Base-by-base conservation (phyloP, 2,329 filamentous ascomycete genomes). In the Neonectria hederae region DNA sequence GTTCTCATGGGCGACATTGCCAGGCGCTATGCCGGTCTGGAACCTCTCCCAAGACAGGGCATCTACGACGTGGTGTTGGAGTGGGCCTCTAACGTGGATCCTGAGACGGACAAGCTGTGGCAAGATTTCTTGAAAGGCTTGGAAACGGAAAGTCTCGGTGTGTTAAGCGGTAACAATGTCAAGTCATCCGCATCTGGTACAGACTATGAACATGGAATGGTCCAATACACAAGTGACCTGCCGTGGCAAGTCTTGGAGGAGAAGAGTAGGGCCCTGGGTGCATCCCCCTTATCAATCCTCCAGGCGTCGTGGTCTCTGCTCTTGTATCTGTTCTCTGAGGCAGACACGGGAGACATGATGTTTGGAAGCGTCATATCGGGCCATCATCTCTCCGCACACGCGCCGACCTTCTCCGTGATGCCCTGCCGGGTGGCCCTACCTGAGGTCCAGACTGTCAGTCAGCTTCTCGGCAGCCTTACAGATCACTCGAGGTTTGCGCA, bases 251-350 rank as follows among this genome's bases (percentile, higher is more conserved):
- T 32, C 1, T 61, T 72, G 14, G 65, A 70, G 21, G 56, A 54
- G 17, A 60, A 56, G 43, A 69, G 69, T 43, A 73, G 67, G 22
- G 56, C 30, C 4, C 59, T 78, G 70, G 59, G 52, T 11, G 22
- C 70, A 0, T 76, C 77, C 2, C 3, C 77, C 3, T 66, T 78
- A 28, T 72, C 77, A 0, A 69, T 78, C 5, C 68, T 79, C 9
- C 78, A 80, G 52, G 77, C 77, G 14, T 73, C 77, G 21, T 80
- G 77, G 78, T 72, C 72, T 3, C 69, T 75, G 7, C 65, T 80
- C n/a, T 59, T 80, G 1, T 56, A 73, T 4, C 58, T 72, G 24
- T 78, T 78, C 59, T 75, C 74, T 17, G 76, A 76, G 26, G 72
- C 73, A 10, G 71, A 74, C 19, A 76, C 77, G 7, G 72, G 72